phyloP scores from a whole-genome alignment of 805 yeast species.

The Vanderwaltozyma polyspora region DNA sequence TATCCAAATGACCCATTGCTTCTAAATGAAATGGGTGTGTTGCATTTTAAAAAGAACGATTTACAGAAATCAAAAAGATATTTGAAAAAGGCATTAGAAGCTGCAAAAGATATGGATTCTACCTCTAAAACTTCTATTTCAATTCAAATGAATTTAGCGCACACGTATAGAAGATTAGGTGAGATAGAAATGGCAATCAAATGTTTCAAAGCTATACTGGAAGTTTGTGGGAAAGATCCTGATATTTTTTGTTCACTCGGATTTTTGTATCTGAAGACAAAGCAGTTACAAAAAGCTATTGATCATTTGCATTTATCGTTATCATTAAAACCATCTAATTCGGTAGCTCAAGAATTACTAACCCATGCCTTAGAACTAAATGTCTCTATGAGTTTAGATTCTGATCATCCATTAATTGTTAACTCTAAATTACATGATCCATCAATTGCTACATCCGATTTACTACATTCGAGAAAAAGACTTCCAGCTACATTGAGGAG shows the following conservation, averaged over 20 bases:
- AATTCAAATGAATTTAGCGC: constrained; percentile 78
- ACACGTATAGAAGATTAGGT: constrained; percentile 64
- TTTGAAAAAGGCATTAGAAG: constrained; percentile 58
- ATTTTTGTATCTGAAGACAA: constrained; percentile 61
- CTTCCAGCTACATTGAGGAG: neutral
- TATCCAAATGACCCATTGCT: constrained; percentile 81
- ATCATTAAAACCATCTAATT: constrained; percentile 67
- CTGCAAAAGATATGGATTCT: constrained; percentile 56
- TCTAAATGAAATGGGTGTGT: constrained; percentile 86
- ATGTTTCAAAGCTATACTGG: constrained; percentile 67
- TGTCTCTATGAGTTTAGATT: constrained; percentile 19
- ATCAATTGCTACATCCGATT: neutral
- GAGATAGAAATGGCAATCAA: constrained; percentile 54
- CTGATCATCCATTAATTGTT: constrained; percentile 22
- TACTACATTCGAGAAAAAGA: constrained; percentile 1
- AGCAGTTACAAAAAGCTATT: constrained; percentile 55
- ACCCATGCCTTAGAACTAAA: constrained; percentile 67
- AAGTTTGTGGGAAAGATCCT: constrained; percentile 57
- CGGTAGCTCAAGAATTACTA: constrained; percentile 72
- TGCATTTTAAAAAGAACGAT: constrained; percentile 68
- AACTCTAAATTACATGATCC: constrained; percentile 8
- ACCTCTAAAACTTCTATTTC: constrained; percentile 79
- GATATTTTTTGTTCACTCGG: constrained; percentile 80
- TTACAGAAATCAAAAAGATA: constrained; percentile 56
- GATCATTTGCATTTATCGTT: constrained; percentile 71